phyloP scores from a whole-genome alignment of 2,329 filamentous ascomycete species.

The Fusarium stilboides region DNA sequence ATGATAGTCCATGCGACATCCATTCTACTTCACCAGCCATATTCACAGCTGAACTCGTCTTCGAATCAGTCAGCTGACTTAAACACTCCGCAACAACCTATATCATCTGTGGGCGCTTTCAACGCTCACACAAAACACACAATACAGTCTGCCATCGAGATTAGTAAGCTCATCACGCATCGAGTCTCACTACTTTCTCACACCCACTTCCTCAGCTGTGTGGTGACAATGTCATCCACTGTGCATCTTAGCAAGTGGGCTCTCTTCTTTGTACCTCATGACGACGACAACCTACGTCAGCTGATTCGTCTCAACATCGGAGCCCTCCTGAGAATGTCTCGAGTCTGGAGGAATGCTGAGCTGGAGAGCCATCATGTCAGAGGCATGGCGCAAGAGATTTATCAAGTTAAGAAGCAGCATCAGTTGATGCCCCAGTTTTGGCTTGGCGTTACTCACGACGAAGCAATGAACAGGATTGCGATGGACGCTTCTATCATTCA shows the following conservation, averaged over 20 bases:
- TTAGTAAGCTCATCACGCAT: slow-evolving; percentile 82
- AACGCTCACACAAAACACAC: slow-evolving; percentile 85
- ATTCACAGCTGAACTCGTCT: slow-evolving; percentile 79
- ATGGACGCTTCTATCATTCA: slow-evolving; percentile 72
- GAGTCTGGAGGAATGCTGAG: slow-evolving; percentile 80
- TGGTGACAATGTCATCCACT: slow-evolving; percentile 83
- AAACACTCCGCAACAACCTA: slow-evolving; percentile 73
- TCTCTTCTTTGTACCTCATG: slow-evolving; percentile 71
- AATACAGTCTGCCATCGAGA: slow-evolving; percentile 82
- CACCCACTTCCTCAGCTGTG: slow-evolving; percentile 88
- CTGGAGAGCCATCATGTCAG: slow-evolving; percentile 81
- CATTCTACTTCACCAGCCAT: slow-evolving; percentile 84
- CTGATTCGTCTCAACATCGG: slow-evolving; percentile 85
- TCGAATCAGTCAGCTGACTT: slow-evolving; percentile 73
- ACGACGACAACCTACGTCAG: slow-evolving; percentile 79
- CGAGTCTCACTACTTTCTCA: slow-evolving; percentile 80
- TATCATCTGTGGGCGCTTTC: slow-evolving; percentile 66
- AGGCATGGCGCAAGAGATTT: slow-evolving; percentile 84
- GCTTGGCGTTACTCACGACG: slow-evolving; percentile 68
- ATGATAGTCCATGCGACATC: slow-evolving; percentile 80
- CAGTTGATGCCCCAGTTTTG: slow-evolving; percentile 68
- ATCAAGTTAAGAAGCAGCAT: slow-evolving; percentile 70
- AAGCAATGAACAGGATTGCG: slow-evolving; percentile 69
- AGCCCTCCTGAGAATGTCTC: slow-evolving; percentile 77
- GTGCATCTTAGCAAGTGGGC: slow-evolving; percentile 87